Evolutionary conservation across 805 yeast genomes (phyloP), one percentile per base, ranked within the genome.

Genomic region (Candida maltosa): DNA sequence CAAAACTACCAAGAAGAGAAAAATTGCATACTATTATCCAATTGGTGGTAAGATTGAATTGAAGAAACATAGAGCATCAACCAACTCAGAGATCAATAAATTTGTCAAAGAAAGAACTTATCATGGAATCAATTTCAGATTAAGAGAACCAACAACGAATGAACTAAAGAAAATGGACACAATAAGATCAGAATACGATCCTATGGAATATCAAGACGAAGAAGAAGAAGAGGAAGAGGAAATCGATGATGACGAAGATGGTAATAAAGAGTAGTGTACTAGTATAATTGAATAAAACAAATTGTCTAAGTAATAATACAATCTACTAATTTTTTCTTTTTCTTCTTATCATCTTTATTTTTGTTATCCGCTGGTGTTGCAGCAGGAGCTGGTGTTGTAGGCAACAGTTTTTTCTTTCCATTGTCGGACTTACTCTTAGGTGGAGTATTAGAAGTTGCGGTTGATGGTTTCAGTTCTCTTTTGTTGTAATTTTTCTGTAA

Each of bases 31-130:
- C 48, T 93, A 83, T 55, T 77, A 83, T 40, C 96, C 97, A 6
- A 65, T 91, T 12, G 66, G 75, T 10, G 87, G 89, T 23, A 79
- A 82, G 47, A 72, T 87, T 28, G 93, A 83, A 46, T 76, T 93
- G 54, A 87, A 85, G 65, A 83, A 91, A 55, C 80, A 95, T 56
- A 78, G 96, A 59, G 77, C 87, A 10, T 81, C 77, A 25, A 69
- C 77, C 31, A 73, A 67, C 45, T 49, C 62, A n/a, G 71, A 68
- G 35, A 62, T 78, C 44, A 74, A 73, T 44, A 73, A 76, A 22
- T 72, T 73, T 34, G 69, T 80, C 38, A 70, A 71, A 38, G 78
- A 73, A 21, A 62, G 74, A 36, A 77, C 84, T 16, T 60, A 73
- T 41, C 91, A 81, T 53, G 75, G 70, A 28, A 67, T 87, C 31